phyloP scores from a whole-genome alignment of 2,329 filamentous ascomycete species.

The Chrysoporthe puriensis region DNA sequence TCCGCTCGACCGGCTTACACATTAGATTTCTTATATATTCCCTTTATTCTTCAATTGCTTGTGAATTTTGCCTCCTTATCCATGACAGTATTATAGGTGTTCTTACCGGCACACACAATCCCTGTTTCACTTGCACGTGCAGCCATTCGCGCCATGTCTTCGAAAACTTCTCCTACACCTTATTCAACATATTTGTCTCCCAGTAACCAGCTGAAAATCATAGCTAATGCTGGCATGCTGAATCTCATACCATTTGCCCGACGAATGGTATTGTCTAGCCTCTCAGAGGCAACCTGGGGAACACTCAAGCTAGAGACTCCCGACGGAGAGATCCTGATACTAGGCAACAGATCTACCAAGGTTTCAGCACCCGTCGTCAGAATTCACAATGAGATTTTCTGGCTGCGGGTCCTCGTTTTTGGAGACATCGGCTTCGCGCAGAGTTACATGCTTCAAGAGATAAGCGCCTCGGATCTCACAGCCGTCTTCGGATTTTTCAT shows the following conservation, averaged over 20 bases:
- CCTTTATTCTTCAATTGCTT: neutral
- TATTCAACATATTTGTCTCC: neutral
- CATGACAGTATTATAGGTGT: neutral
- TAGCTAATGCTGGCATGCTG: neutral
- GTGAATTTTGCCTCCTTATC: neutral
- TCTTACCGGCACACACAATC: neutral
- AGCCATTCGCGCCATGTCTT: neutral
- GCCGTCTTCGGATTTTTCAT: constrained; percentile 27
- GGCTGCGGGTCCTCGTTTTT: constrained; percentile 21
- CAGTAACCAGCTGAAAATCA: neutral
- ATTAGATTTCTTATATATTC: neutral
- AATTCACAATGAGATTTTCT: constrained; percentile 22
- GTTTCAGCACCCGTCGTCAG: neutral
- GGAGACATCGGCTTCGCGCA: constrained; percentile 28
- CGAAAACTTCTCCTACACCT: neutral
- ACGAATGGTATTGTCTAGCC: constrained; percentile 16
- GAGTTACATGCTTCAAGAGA: constrained; percentile 27
- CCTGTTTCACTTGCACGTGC: neutral
- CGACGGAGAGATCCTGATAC: neutral
- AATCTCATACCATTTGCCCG: constrained; percentile 9
- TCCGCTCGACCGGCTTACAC: neutral
- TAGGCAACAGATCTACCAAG: neutral
- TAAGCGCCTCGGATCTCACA: constrained; percentile 24
- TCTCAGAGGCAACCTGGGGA: constrained; percentile 10
- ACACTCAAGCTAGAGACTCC: constrained; percentile 11